Evolutionary conservation across 352 stramenopile genomes (phyloP), one percentile per base, ranked within the genome.

Genomic region (Phytophthora cryptogea): DNA sequence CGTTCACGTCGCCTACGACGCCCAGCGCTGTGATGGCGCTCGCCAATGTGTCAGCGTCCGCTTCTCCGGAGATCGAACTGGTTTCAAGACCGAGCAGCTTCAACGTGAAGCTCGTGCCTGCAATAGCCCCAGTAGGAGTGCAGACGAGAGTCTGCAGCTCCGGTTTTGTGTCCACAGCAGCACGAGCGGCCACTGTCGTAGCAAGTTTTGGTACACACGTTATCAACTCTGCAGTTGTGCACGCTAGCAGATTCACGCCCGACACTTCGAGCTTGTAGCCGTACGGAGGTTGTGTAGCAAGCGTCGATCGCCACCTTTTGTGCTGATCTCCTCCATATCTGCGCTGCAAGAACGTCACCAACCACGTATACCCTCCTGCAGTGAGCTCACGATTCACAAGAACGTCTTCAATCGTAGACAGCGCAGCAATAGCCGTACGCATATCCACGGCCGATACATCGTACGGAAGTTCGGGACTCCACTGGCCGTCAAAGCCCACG

Each of bases 401-500:
- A 0, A 92, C 65, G 4, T 66, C 56, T 39, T 92, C 74, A 14
- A 95, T 72, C 9, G 80, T 92, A 46, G 70, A 72, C 5, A 94
- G 44, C 5, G 75, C 72, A 16, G 55, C 26, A 9, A 94, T 43
- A 7, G 69, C 76, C 1, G 57, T 54, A 44, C 94, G 78, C 66
- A 99, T 87, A 10, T 85, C 75, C 9, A 83, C 63, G 7, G 90
- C 93, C 5, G 86, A 96, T 20, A 88, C 73, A 66, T 98, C 89
- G 63, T 87, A 88, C 31, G 74, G 69, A 13, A 99, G 63, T 57
- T 97, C 86, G 16, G 71, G 67, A 3, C 87, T 98, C 54, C 76
- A 92, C 35, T 96, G 79, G 8, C 81, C 85, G 48, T 91, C 86
- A 65, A 96, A 98, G 1, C 68, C 75, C 16, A 99, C 66, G 4